Percentiles rank a stretch among this genome's conserved stretches.
These are phyloP conservation scores for Debaryomyces tyrocola DNA, from an alignment of 805 yeast genomes.

Conservation along the genomic window DNA sequence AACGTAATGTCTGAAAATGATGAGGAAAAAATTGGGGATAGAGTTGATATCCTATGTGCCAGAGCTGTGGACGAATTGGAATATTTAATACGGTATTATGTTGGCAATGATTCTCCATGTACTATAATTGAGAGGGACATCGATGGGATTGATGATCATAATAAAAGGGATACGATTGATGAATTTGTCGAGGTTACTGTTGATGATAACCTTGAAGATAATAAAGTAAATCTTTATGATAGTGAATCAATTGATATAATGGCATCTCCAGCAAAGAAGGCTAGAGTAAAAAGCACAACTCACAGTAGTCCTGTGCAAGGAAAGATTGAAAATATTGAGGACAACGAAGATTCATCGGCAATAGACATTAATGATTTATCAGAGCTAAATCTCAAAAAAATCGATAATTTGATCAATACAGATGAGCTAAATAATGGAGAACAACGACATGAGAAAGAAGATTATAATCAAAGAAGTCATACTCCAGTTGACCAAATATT, in stretches of 20 bases:
- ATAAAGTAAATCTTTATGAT: slow-evolving; percentile 1
- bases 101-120: slow-evolving; percentile 16
- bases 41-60: slow-evolving; percentile 67
- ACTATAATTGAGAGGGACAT: slow-evolving; percentile 15
- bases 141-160: background rate
- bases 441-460: background rate
- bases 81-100: slow-evolving; percentile 48
- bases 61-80: slow-evolving; percentile 71
- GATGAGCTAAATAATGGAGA: slow-evolving; percentile 15
- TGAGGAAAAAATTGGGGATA: slow-evolving; percentile 25
- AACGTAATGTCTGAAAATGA: slow-evolving; percentile 8
- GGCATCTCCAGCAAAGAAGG: slow-evolving; percentile 17
- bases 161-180: background rate
- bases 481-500: slow-evolving; percentile 3
- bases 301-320: background rate
- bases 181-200: slow-evolving; percentile 9
- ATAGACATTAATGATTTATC: slow-evolving; percentile 38
- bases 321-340: slow-evolving; percentile 10
- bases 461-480: background rate
- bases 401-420: slow-evolving; percentile 35
- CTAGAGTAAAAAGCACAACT: background rate
- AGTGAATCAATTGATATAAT: slow-evolving; percentile 7
- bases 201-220: slow-evolving; percentile 4
- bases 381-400: slow-evolving; percentile 37
- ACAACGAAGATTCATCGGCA: slow-evolving; percentile 14